These are phyloP conservation scores for Pichia sp. DNA, from an alignment of 1,139 yeast species.

Conservation along the genomic window DNA sequence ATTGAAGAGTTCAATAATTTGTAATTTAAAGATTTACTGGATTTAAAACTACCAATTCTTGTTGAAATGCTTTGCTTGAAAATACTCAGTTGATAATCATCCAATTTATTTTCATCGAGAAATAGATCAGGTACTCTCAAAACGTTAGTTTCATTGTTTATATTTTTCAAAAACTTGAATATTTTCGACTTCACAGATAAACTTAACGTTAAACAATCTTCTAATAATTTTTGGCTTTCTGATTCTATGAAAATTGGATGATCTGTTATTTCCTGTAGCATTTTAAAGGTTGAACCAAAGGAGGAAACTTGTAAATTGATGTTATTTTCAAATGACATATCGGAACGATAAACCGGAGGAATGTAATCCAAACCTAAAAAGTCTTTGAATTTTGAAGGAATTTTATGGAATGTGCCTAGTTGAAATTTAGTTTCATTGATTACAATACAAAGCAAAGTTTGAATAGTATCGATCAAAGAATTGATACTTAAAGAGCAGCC, in stretches of 20 bases:
- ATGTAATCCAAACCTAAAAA: constrained; percentile 20
- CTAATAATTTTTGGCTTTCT: constrained; percentile 11
- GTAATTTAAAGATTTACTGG: constrained; percentile 23
- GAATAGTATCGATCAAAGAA: constrained; percentile 21
- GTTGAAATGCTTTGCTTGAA: constrained; percentile 18
- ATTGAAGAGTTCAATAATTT: constrained; percentile 24
- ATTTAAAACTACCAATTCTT: constrained; percentile 20
- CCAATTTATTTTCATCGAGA: constrained; percentile 5
- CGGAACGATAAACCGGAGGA: constrained; percentile 32
- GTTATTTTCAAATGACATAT: constrained; percentile 26
- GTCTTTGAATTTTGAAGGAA: constrained; percentile 11
- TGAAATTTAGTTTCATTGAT: constrained; percentile 18
- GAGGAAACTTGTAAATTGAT: constrained; percentile 7
- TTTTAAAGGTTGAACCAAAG: constrained; percentile 15
- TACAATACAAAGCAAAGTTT: constrained; percentile 15
- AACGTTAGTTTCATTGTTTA: constrained; percentile 15
- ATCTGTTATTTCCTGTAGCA: constrained; percentile 11
- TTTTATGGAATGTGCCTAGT: constrained; percentile 2
- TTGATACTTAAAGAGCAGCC: constrained; percentile 23
- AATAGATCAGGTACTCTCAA: constrained; percentile 15
- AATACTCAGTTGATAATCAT: constrained; percentile 18
- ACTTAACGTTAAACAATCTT: constrained; percentile 16
- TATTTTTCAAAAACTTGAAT: constrained; percentile 12
- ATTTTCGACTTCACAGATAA: constrained; percentile 17
- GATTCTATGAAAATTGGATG: constrained; percentile 7